Evolutionary conservation across 2,329 filamentous ascomycete species (phyloP).

Genomic region (Pezicula radicicola): DNA sequence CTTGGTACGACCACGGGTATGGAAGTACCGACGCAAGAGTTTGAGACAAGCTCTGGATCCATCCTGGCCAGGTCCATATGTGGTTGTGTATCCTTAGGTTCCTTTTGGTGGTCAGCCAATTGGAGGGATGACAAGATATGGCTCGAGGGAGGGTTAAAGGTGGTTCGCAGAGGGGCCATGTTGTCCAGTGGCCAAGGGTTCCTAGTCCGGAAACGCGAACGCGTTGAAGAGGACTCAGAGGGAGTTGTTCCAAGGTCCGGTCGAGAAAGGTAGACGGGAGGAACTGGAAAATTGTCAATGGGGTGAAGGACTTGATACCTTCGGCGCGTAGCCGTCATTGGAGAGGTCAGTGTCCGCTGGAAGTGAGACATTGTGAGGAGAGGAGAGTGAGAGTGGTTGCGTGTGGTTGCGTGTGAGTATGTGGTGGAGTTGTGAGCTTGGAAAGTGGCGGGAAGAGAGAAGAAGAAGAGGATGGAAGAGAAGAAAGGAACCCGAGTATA

Average conservation of each 20-base stretch:
- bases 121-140: background rate
- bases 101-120: background rate
- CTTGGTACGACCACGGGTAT: too few relatives aligned
- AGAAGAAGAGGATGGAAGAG: background rate
- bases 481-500: too few relatives aligned
- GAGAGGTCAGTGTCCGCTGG: background rate
- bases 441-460: background rate
- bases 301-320: background rate
- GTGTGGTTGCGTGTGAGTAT: background rate
- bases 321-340: background rate
- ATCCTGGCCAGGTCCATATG: background rate
- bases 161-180: background rate
- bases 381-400: too few relatives aligned
- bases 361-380: background rate
- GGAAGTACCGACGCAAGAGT: background rate
- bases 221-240: background rate
- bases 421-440: background rate
- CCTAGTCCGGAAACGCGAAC: background rate
- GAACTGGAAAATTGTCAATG: background rate
- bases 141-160: background rate
- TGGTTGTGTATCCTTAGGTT: background rate
- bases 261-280: constrained; percentile 1
- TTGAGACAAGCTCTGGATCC: background rate
- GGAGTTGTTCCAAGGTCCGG: background rate
- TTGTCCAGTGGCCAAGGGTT: background rate